Percentiles rank a stretch among this genome's conserved stretches.
phyloP scores from a whole-genome alignment of 306 rosid genomes.

The Dryas octopetala region DNA sequence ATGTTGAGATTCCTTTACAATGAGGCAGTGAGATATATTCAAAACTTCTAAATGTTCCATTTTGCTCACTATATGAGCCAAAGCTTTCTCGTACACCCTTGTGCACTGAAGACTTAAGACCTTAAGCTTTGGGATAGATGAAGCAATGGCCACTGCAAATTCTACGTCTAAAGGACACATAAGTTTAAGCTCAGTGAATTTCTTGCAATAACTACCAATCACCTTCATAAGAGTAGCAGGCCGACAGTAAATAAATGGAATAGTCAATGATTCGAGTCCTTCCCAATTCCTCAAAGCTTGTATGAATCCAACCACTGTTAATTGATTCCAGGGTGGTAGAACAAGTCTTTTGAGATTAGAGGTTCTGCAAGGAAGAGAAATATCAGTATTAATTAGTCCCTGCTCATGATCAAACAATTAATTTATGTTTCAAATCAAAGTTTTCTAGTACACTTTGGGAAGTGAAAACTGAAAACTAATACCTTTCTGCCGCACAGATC shows the following conservation, averaged over 20 bases:
- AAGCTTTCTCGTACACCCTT: slow-evolving; percentile 14
- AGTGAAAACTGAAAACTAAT: not conserved
- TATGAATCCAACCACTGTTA: not conserved
- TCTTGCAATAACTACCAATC: slow-evolving; percentile 16
- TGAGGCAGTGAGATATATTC: slow-evolving; percentile 25
- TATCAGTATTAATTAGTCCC: not conserved
- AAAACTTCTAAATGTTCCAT: slow-evolving; percentile 20
- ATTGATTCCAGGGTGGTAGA: not conserved
- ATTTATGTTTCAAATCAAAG: not conserved
- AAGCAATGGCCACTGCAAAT: slow-evolving; percentile 6
- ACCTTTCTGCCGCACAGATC: slow-evolving; percentile 3
- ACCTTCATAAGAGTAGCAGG: not conserved
- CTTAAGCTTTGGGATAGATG: slow-evolving; percentile 17
- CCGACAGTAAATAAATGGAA: not conserved
- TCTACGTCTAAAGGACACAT: not conserved
- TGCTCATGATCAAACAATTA: not conserved
- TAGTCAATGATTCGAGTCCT: slow-evolving; percentile 34
- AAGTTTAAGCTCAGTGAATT: slow-evolving; percentile 20
- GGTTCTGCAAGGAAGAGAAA: slow-evolving; percentile 15
- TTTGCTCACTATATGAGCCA: not conserved
- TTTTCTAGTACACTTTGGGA: not conserved
- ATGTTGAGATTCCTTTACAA: not conserved
- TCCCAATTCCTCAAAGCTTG: slow-evolving; percentile 26
- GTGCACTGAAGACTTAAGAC: slow-evolving; percentile 15
- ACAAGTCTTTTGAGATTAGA: slow-evolving; percentile 31